Conservation (phyloP, 257 asterid species). For the Fraxinus excelsior region DNA sequence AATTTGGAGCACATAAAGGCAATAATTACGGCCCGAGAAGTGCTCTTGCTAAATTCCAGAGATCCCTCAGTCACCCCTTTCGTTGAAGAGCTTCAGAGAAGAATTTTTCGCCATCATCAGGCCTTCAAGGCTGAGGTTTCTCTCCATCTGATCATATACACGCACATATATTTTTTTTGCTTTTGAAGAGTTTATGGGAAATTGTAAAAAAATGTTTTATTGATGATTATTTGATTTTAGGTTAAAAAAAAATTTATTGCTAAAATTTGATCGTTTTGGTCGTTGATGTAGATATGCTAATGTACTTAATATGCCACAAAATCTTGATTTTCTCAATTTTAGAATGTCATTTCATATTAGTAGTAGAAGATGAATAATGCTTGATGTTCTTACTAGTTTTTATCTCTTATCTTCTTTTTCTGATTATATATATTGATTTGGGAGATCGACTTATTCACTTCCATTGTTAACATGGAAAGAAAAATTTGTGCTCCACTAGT, state of each 20-base stretch:
- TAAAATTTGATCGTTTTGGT: background rate
- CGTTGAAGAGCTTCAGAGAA: constrained; percentile 77
- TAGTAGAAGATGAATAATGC: background rate
- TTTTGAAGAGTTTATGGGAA: background rate
- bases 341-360: background rate
- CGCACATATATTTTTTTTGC: background rate
- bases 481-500: background rate
- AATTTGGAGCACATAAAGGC: constrained; percentile 98
- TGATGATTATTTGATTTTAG: background rate
- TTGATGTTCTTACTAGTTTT: constrained; percentile 4
- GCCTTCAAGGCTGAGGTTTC: constrained; percentile 77
- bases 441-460: background rate
- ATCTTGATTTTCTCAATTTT: background rate
- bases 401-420: background rate
- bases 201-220: background rate
- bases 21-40: constrained; percentile 88
- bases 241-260: background rate
- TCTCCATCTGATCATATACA: background rate
- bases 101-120: constrained; percentile 74
- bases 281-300: background rate
- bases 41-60: constrained; percentile 73
- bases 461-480: background rate
- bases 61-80: constrained; percentile 92
- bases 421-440: background rate
- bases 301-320: background rate